These are phyloP conservation scores for Ganoderma leucocontextum DNA, from an alignment of 1,284 basidiomycete genomes.

Conservation along the genomic window DNA sequence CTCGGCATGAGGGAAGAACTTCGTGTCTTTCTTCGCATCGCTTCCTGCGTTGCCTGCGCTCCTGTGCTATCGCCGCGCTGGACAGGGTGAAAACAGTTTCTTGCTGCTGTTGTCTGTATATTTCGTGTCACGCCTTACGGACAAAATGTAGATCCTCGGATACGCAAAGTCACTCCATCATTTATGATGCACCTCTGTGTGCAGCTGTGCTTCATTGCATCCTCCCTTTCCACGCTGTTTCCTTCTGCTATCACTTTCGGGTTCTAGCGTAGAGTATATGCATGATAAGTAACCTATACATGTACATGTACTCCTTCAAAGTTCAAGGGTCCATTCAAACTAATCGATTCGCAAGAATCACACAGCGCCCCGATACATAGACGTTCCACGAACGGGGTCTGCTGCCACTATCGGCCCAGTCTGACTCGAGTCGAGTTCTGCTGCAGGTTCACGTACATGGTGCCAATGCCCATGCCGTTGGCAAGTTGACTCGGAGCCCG, in stretches of 20 bases:
- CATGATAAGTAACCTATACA: not conserved
- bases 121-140: not conserved
- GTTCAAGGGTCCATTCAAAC: not conserved
- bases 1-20: slow-evolving; percentile 46
- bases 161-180: not conserved
- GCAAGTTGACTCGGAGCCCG: too few relatives aligned
- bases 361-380: too few relatives aligned
- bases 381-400: too few relatives aligned
- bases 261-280: not conserved
- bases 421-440: too few relatives aligned
- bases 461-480: too few relatives aligned
- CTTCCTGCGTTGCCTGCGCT: not conserved
- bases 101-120: not conserved
- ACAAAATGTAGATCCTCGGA: not conserved
- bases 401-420: too few relatives aligned
- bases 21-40: not conserved
- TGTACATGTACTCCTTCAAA: not conserved
- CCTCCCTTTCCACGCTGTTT: not conserved
- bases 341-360: not conserved
- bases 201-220: not conserved
- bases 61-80: not conserved
- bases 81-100: not conserved
- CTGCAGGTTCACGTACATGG: too few relatives aligned
- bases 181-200: not conserved
- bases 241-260: not conserved